Evolutionary conservation across 257 asterid genomes (phyloP).

Genomic region (Leptodermis oblonga): DNA sequence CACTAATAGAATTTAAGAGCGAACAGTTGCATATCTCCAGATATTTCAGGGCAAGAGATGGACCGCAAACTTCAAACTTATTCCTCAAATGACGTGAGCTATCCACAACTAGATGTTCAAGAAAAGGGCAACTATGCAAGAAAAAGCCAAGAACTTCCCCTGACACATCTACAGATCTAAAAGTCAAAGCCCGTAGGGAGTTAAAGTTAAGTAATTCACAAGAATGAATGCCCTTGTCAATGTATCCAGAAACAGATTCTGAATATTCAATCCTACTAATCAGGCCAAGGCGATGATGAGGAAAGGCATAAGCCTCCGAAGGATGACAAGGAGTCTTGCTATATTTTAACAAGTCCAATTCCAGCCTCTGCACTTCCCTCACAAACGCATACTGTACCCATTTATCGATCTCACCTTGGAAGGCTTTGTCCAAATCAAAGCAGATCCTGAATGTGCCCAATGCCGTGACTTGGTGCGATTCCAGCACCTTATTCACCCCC

Average conservation of each 20-base stretch:
- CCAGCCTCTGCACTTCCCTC: neutral
- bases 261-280: neutral
- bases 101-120: neutral
- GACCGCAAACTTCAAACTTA: neutral
- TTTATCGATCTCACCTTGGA: neutral
- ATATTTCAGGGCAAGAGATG: neutral
- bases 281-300: neutral
- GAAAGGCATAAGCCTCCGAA: neutral
- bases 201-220: neutral
- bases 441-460: conserved; percentile 1
- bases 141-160: neutral
- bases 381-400: neutral
- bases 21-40: neutral
- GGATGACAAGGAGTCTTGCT: neutral
- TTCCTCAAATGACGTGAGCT: neutral
- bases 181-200: neutral
- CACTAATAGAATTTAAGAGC: neutral
- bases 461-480: neutral
- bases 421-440: neutral
- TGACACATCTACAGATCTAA: conserved; percentile 2
- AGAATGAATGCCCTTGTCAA: no score
- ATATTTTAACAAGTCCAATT: neutral
- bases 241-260: neutral
- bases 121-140: conserved; percentile 3
- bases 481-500: neutral